Percentiles rank a stretch among this genome's conserved stretches.
Evolutionary conservation across 345 rosid genomes (phyloP).

Genomic region (Eucalyptus dawsonii): DNA sequence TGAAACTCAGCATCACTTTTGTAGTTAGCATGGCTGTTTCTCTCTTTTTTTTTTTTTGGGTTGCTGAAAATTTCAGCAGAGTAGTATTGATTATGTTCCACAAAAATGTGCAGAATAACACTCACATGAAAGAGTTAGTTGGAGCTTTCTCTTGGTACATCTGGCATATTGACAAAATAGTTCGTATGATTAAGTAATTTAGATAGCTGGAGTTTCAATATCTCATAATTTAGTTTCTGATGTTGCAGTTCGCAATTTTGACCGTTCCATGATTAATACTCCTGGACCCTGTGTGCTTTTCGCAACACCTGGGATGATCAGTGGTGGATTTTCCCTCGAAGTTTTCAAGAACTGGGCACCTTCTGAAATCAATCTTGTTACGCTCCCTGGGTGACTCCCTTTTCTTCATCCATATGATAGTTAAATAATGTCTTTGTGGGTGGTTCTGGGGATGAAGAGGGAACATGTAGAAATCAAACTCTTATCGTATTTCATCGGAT

Average conservation of each 20-base stretch:
- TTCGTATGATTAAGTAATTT: not conserved
- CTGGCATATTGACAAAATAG: not conserved
- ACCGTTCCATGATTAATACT: constrained; percentile 70
- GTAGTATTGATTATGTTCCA: not conserved
- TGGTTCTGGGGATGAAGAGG: not conserved
- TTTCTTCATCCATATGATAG: not conserved
- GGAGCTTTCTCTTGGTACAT: not conserved
- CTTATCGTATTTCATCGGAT: not conserved
- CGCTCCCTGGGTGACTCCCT: constrained; percentile 74
- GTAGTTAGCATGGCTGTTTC: not conserved
- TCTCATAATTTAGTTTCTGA: not conserved
- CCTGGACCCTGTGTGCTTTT: constrained; percentile 98
- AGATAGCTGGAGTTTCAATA: not conserved
- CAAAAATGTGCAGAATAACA: not conserved
- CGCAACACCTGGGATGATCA: constrained; percentile 98
- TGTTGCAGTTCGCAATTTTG: constrained; percentile 58
- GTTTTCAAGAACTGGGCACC: constrained; percentile 98
- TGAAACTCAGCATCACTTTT: not conserved
- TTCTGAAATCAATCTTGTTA: constrained; percentile 62
- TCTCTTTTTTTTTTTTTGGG: not conserved
- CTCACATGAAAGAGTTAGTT: not conserved
- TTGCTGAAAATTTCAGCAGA: not conserved
- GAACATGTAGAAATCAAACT: not conserved
- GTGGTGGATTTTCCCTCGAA: constrained; percentile 90
- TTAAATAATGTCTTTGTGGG: not conserved